phyloP scores from a whole-genome alignment of 371 early-diverging fungal genomes.

The Haplosporangium sp. region DNA sequence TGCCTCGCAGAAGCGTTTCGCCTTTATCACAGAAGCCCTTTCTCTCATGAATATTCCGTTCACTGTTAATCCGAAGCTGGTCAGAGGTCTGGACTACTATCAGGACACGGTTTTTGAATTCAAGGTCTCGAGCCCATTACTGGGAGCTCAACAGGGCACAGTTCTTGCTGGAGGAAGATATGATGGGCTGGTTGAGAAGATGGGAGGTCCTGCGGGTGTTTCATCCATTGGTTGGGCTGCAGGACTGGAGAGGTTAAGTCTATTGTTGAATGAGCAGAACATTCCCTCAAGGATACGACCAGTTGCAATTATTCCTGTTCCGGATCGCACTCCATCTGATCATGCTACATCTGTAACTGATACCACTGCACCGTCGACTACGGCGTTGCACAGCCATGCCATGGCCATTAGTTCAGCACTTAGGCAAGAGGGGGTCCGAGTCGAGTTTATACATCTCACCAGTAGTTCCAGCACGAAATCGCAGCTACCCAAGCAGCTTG shows the following conservation, averaged over 20 bases:
- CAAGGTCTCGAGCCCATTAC: constrained; percentile 38
- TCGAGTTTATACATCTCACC: constrained; percentile 45
- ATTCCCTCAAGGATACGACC: constrained; percentile 22
- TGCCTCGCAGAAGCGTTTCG: constrained; percentile 55
- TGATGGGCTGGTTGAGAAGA: constrained; percentile 61
- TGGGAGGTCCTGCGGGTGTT: constrained; percentile 60
- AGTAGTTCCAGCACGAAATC: constrained; percentile 17
- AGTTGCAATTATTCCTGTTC: constrained; percentile 43
- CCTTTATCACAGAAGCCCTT: constrained; percentile 55
- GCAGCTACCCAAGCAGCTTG: constrained; percentile 38
- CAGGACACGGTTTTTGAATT: constrained; percentile 75
- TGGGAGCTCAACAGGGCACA: constrained; percentile 70
- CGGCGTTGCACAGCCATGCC: constrained; percentile 25
- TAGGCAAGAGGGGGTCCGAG: constrained; percentile 26
- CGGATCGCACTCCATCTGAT: constrained; percentile 15
- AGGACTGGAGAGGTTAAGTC: constrained; percentile 66
- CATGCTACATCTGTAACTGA: not conserved
- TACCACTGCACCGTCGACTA: not conserved
- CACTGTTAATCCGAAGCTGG: constrained; percentile 60
- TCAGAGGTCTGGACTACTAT: constrained; percentile 76
- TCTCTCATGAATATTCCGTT: constrained; percentile 58
- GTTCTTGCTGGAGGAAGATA: constrained; percentile 77
- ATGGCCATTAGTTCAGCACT: constrained; percentile 22
- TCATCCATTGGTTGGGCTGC: constrained; percentile 70
- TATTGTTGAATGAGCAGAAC: constrained; percentile 47